A percentile compares a stretch with the other conserved stretches of the same genome.
phyloP scores from a whole-genome alignment of 805 yeast genomes.

The Metschnikowia chrysomelidarum region DNA sequence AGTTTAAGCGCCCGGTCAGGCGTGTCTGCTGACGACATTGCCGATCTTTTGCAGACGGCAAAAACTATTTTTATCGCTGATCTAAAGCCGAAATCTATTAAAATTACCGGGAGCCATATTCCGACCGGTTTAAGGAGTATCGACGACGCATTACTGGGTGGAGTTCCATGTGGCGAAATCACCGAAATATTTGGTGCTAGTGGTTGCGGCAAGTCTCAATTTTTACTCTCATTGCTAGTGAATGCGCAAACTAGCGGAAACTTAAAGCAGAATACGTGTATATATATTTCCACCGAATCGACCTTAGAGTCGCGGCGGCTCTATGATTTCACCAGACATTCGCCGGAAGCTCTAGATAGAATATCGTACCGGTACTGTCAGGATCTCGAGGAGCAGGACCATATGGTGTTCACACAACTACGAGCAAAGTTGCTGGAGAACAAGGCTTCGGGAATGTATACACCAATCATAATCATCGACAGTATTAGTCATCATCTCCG shows the following conservation, averaged over 20 bases:
- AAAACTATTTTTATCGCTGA: background rate
- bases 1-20: slow-evolving; percentile 8
- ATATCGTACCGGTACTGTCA: slow-evolving; percentile 57
- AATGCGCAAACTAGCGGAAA: background rate
- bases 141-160: slow-evolving; percentile 14
- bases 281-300: slow-evolving; percentile 80
- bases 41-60: slow-evolving; percentile 2
- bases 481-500: slow-evolving; percentile 81
- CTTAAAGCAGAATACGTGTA: slow-evolving; percentile 21
- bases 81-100: background rate
- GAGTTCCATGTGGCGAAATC: slow-evolving; percentile 14
- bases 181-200: slow-evolving; percentile 84
- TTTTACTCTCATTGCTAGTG: slow-evolving; percentile 61
- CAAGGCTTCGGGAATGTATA: slow-evolving; percentile 24
- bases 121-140: slow-evolving; percentile 11
- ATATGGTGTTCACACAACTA: slow-evolving; percentile 64
- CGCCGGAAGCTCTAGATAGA: slow-evolving; percentile 26
- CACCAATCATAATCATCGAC: slow-evolving; percentile 69
- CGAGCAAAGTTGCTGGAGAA: slow-evolving; percentile 44
- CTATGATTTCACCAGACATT: slow-evolving; percentile 9
- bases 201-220: slow-evolving; percentile 84
- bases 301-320: slow-evolving; percentile 66
- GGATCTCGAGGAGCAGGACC: slow-evolving; percentile 73
- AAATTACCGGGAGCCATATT: background rate
- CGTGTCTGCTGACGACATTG: slow-evolving; percentile 4